Evolutionary conservation across 2,329 filamentous ascomycete genomes (phyloP).

Genomic region (Ophiobolus disseminans): DNA sequence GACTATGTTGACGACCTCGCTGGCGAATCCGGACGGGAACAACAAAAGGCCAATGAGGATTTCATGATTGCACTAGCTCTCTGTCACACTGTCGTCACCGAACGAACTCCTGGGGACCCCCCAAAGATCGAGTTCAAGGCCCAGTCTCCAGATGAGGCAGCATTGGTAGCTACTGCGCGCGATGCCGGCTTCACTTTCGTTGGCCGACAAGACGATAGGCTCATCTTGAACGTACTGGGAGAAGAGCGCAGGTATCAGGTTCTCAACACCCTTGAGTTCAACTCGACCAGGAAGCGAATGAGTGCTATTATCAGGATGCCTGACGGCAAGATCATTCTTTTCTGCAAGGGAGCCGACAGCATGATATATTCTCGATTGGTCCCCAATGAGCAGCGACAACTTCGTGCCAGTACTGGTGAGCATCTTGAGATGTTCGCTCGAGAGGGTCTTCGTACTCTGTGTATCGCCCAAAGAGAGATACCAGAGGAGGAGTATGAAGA

Average conservation of each 20-base stretch:
- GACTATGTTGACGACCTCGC: constrained; percentile 85
- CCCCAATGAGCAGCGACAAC: constrained; percentile 82
- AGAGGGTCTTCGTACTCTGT: constrained; percentile 92
- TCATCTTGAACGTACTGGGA: constrained; percentile 86
- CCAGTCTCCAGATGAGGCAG: constrained; percentile 95
- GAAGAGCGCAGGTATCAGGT: constrained; percentile 85
- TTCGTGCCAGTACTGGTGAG: constrained; percentile 84
- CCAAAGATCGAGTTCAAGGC: constrained; percentile 95
- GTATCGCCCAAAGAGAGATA: constrained; percentile 84
- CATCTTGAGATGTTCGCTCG: constrained; percentile 97
- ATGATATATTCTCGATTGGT: constrained; percentile 93
- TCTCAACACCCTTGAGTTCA: constrained; percentile 96
- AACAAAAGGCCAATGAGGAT: constrained; percentile 78
- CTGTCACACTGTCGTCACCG: constrained; percentile 96
- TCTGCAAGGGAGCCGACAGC: constrained; percentile 97
- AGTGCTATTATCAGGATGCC: constrained; percentile 97
- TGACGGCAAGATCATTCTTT: constrained; percentile 84
- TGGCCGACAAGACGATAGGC: constrained; percentile 77
- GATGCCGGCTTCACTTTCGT: constrained; percentile 96
- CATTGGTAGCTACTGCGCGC: constrained; percentile 89
- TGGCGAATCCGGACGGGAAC: constrained; percentile 77
- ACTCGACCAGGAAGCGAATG: constrained; percentile 96
- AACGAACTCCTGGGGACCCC: constrained; percentile 85
- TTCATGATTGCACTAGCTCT: constrained; percentile 96
- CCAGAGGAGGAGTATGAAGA: constrained; percentile 80